A percentile compares a stretch with the other conserved stretches of the same genome.
Conservation (phyloP, 1,284 basidiomycete species). For the Phlebopus sp. region DNA sequence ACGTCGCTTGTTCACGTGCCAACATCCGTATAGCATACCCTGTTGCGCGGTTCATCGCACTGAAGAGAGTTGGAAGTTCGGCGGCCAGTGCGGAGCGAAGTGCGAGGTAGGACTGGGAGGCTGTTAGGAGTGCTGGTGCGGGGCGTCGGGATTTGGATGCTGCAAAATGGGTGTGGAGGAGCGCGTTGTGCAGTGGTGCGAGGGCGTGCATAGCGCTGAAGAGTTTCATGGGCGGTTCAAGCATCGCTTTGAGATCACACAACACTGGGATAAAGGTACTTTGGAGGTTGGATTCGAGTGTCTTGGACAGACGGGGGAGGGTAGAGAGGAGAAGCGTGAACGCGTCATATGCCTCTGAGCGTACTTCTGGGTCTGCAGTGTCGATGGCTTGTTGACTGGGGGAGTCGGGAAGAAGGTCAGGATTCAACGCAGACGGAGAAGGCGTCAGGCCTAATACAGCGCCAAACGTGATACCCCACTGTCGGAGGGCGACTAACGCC, state of each 20-base stretch:
- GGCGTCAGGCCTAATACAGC: conserved; percentile 61
- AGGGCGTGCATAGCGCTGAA: conserved; percentile 68
- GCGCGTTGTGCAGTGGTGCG: conserved; percentile 62
- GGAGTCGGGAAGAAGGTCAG: conserved; percentile 9
- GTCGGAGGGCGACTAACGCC: conserved; percentile 37
- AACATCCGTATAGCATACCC: conserved; percentile 48
- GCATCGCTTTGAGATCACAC: conserved; percentile 50
- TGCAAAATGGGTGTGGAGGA: conserved; percentile 59
- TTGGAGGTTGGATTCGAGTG: conserved; percentile 50
- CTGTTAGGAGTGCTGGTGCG: conserved; percentile 58
- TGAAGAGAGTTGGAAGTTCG: conserved; percentile 66
- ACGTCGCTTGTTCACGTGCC: conserved; percentile 52
- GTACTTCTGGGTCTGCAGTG: conserved; percentile 24
- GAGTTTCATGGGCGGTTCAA: conserved; percentile 60
- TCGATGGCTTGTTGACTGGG: conserved; percentile 5
- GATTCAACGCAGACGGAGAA: conserved; percentile 32
- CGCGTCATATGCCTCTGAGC: conserved; percentile 69
- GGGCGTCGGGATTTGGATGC: conserved; percentile 54
- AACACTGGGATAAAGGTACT: conserved; percentile 56
- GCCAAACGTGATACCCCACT: conserved; percentile 65
- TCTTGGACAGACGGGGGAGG: conserved; percentile 51
- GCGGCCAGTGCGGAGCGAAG: conserved; percentile 64
- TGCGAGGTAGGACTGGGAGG: conserved; percentile 71
- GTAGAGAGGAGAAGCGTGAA: conserved; percentile 59
- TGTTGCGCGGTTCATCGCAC: conserved; percentile 56